Conservation (phyloP, 176 grass and related monocot genomes). For the Stipa capillata region DNA sequence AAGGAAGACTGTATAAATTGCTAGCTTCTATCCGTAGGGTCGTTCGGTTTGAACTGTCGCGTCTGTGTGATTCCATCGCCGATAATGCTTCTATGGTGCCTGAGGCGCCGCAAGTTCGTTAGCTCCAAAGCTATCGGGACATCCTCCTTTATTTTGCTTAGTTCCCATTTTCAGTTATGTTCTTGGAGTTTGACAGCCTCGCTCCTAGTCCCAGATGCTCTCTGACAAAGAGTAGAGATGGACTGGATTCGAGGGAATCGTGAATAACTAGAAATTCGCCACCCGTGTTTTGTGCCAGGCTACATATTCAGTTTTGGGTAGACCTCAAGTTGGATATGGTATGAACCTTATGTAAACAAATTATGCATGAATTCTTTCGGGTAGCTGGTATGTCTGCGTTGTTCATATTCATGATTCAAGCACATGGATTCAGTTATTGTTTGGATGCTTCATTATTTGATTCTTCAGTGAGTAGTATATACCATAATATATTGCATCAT, state of each 20-base stretch:
- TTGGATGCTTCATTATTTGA: too few relatives aligned
- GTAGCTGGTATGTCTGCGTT: neutral
- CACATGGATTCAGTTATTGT: too few relatives aligned
- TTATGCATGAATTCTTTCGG: neutral
- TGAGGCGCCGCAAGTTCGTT: slow-evolving; percentile 17
- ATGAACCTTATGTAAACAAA: neutral
- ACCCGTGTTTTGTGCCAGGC: neutral
- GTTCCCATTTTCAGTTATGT: neutral
- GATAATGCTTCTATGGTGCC: slow-evolving; percentile 24
- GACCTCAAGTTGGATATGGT: neutral
- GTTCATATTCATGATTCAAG: too few relatives aligned
- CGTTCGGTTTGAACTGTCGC: neutral
- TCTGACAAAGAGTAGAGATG: neutral
- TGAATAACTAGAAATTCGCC: neutral
- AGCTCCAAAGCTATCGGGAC: neutral
- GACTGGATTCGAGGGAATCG: neutral
- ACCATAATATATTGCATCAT: too few relatives aligned
- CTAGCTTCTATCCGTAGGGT: slow-evolving; percentile 19
- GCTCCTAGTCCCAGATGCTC: neutral
- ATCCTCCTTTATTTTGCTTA: neutral
- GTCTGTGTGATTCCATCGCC: neutral
- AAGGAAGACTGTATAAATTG: slow-evolving; percentile 26
- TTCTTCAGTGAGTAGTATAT: too few relatives aligned
- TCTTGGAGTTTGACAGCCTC: neutral
- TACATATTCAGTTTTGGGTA: neutral